Conservation (phyloP, 2,329 filamentous ascomycete genomes). For the Cladosporium sp. region DNA sequence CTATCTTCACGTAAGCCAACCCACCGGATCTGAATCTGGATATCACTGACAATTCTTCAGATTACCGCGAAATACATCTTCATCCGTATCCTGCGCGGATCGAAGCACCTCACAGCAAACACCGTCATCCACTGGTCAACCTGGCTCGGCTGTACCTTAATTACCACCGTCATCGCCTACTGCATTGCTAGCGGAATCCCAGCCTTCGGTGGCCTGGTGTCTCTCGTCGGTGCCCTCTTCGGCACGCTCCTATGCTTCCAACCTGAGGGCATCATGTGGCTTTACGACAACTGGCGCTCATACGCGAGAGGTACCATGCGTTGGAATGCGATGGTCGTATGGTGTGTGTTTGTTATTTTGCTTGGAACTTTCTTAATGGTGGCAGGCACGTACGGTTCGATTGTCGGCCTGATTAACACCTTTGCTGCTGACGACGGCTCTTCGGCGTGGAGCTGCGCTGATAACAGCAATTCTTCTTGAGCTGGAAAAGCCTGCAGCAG, state of each 20-base stretch:
- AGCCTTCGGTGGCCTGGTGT: slow-evolving; percentile 24
- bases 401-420: slow-evolving; percentile 36
- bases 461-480: slow-evolving; percentile 29
- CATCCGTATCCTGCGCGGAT: slow-evolving; percentile 24
- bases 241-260: slow-evolving; percentile 25
- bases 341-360: slow-evolving; percentile 42
- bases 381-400: slow-evolving; percentile 46
- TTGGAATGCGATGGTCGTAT: slow-evolving; percentile 35
- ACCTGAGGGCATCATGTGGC: slow-evolving; percentile 40
- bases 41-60: background rate
- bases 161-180: slow-evolving; percentile 21
- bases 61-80: slow-evolving; percentile 27
- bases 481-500: background rate
- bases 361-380: slow-evolving; percentile 45
- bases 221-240: slow-evolving; percentile 23
- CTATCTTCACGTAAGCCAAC: slow-evolving; percentile 15
- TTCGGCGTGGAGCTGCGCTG: slow-evolving; percentile 21
- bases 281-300: slow-evolving; percentile 39
- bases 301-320: slow-evolving; percentile 33
- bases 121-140: slow-evolving; percentile 15
- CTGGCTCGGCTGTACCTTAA: slow-evolving; percentile 20
- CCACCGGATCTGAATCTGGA: background rate
- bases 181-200: slow-evolving; percentile 24
- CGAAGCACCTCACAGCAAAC: slow-evolving; percentile 21
- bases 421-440: slow-evolving; percentile 14